Base-by-base conservation (phyloP, 2,329 filamentous ascomycete genomes). In the Fusarium sp. region DNA sequence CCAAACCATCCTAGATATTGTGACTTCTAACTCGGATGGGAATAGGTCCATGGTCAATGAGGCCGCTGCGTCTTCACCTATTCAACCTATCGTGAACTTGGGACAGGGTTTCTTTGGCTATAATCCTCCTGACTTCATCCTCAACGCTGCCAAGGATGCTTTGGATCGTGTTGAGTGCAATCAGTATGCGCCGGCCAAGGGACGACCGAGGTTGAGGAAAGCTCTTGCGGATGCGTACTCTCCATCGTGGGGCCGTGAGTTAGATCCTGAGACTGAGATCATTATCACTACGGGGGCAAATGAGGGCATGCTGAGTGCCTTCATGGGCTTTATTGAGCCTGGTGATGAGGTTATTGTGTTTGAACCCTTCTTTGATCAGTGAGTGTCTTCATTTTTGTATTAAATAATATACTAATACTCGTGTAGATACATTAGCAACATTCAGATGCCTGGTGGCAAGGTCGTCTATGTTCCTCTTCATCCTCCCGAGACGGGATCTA, bases 301-400 rank as follows among this genome's bases (percentile, higher is more conserved):
- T 75, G 93, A 97, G 82, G 91, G 93, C 75, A 98, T 98, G 93
- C 85, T 99, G 70, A 95, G 93, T 77, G 96, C 94, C 0, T 98
- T 99, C 77, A 98, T 99, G 96, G 96, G 88, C 5, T 99, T 99
- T 74, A 90, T 99, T 61, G 96, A 99, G 80, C 87, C 89, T 2
- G 96, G 93, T 15, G 96, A 99, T 77, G 96, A 99, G 80, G 96
- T 98, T 70, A 98, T 99, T 71, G 88, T 99, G 58, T 98, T 99
- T 78, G 96, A 99, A 83, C 96, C 96, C 13, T 99, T 98, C 83
- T 99, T 98, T 78, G 96, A 99, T 81, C 96, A 99, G 90, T 93
- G 52, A 59, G 77, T 72, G 6, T 10, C 18, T 7, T 23, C 16
- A 18, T 12, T 8, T 29, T 16, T 6, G 9, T 18, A 12, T 20